Base-by-base conservation (phyloP, 306 rosid genomes). In the Rubus idaeus region DNA sequence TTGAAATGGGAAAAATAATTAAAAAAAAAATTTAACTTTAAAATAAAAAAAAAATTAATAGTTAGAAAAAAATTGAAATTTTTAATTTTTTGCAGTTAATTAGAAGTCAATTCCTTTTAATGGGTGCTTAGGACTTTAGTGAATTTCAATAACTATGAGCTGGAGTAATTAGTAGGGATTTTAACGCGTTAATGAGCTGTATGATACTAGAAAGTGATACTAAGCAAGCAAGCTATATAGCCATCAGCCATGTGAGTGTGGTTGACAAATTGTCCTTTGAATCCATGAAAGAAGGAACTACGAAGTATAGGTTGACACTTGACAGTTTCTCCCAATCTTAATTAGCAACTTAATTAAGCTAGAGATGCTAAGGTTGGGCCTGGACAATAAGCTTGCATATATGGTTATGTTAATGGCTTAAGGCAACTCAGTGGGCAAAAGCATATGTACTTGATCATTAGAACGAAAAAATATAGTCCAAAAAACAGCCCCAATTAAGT, bases 151-250 rank as follows among this genome's bases (percentile, higher is more conserved):
- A 45, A 45, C 11, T 8, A 45, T 45, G 20, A 17, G 14, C 20
- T 62, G 37, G 16, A 62, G 45, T 62, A 20, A 35, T 62, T 62
- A 40, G 26, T 40, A 65, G 47, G 47, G 70, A 65, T 9, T 65
- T 18, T 16, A 18, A 65, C 49, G 49, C 70, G 50, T n/a, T 41
- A 18, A 39, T 65, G 70, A 65, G 70, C 70, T 65, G 70, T 65
- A 0, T 16, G 42, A 30, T 5, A 30, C 67, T 30, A 62, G 42
- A 14, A 62, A 14, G 67, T 62, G 42, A 62, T 58, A 11, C 13
- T 37, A 30, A 61, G 66, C 63, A 61, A 30, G 35, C 35, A 30
- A 61, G 20, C 41, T 64, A 30, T 30, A 30, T 30, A 17, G 42
- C 11, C 10, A 30, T 61, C 4, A 30, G 14, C 49, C 70, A 64